phyloP scores from a whole-genome alignment of 768 basidiomycete genomes.

The Agaricus sinodeliciosus region DNA sequence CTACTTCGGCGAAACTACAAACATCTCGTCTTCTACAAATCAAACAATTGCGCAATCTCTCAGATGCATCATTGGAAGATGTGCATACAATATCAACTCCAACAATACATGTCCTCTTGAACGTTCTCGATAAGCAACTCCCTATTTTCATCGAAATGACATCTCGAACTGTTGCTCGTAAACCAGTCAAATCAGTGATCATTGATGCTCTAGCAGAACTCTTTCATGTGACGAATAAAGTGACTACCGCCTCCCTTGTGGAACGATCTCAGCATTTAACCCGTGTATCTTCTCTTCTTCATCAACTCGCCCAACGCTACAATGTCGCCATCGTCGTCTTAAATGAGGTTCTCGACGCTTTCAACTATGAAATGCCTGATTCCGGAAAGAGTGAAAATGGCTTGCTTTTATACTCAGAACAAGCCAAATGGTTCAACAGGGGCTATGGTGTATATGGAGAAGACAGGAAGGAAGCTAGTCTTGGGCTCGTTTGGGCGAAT shows the following conservation, averaged over 20 bases:
- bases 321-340: conserved; percentile 73
- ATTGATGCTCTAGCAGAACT: conserved; percentile 88
- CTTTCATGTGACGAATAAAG: conserved; percentile 60
- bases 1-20: conserved; percentile 63
- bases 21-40: conserved; percentile 68
- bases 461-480: conserved; percentile 66
- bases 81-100: conserved; percentile 58
- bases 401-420: conserved; percentile 59
- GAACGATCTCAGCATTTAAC: conserved; percentile 69
- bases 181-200: conserved; percentile 72
- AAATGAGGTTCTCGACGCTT: conserved; percentile 86
- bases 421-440: conserved; percentile 71
- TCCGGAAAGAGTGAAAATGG: conserved; percentile 18
- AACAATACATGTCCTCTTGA: conserved; percentile 45
- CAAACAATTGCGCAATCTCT: conserved; percentile 34
- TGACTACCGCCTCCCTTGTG: conserved; percentile 53
- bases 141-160: conserved; percentile 41
- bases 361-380: conserved; percentile 29
- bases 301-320: conserved; percentile 58
- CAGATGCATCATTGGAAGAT: conserved; percentile 41
- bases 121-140: conserved; percentile 48
- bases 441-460: conserved; percentile 53
- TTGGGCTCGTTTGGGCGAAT: conserved; percentile 94
- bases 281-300: conserved; percentile 63
- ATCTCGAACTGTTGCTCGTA: conserved; percentile 23